Evolutionary conservation across 2,329 filamentous ascomycete genomes (phyloP).

Genomic region (Claviceps sp.): DNA sequence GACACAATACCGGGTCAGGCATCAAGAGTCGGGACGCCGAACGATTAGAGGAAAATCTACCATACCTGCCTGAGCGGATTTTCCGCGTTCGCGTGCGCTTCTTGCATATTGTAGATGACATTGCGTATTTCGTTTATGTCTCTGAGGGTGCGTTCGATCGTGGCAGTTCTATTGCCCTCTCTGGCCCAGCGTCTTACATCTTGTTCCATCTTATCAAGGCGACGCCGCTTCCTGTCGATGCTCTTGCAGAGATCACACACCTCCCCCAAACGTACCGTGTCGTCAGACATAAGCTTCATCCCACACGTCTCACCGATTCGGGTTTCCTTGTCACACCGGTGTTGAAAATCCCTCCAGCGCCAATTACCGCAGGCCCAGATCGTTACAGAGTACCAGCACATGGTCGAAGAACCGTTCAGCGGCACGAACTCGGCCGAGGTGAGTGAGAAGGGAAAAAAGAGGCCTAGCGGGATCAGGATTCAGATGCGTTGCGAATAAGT

Average conservation of each 20-base stretch:
- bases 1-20: no score
- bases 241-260: slow-evolving; percentile 81
- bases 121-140: slow-evolving; percentile 54
- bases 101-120: slow-evolving; percentile 40
- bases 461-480: slow-evolving; percentile 7
- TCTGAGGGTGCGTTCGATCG: slow-evolving; percentile 55
- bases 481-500: slow-evolving; percentile 8
- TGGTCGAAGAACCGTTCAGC: slow-evolving; percentile 27
- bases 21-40: not conserved
- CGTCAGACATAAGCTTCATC: slow-evolving; percentile 67
- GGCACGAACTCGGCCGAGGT: slow-evolving; percentile 5
- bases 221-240: slow-evolving; percentile 71
- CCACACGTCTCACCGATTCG: slow-evolving; percentile 94
- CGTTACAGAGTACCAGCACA: slow-evolving; percentile 96
- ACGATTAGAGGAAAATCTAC: not conserved
- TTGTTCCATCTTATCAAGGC: slow-evolving; percentile 58
- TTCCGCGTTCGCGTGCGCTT: slow-evolving; percentile 24
- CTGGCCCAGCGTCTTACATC: slow-evolving; percentile 66
- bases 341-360: slow-evolving; percentile 87
- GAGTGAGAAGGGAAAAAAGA: slow-evolving; percentile 1
- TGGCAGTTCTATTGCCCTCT: slow-evolving; percentile 60
- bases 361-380: slow-evolving; percentile 78
- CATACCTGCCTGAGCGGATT: slow-evolving; percentile 21
- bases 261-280: slow-evolving; percentile 44
- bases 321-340: slow-evolving; percentile 90